Conservation (phyloP, 2,329 filamentous ascomycete genomes). For the Pyricularia grisea region DNA sequence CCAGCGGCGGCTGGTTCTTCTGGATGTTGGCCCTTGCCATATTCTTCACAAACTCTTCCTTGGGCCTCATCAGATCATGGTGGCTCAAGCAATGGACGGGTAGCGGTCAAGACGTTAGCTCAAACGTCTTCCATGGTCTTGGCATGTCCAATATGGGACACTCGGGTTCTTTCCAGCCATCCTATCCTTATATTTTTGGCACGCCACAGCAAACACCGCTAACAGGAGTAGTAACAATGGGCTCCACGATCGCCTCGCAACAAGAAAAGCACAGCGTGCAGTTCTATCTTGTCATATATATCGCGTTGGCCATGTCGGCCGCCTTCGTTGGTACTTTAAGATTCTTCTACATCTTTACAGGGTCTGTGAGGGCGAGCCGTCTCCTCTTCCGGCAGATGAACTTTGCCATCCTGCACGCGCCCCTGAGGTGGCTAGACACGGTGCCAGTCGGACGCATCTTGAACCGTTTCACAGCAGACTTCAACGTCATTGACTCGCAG, state of each 20-base stretch:
- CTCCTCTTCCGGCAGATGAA: slow-evolving; percentile 58
- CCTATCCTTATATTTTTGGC: slow-evolving; percentile 32
- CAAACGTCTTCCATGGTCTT: slow-evolving; percentile 11
- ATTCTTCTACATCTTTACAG: slow-evolving; percentile 54
- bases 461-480: slow-evolving; percentile 72
- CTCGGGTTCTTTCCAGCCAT: not conserved
- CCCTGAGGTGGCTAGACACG: slow-evolving; percentile 72
- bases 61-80: slow-evolving; percentile 49
- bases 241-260: slow-evolving; percentile 9
- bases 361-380: slow-evolving; percentile 61
- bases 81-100: slow-evolving; percentile 57
- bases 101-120: slow-evolving; percentile 21
- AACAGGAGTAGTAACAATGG: not conserved
- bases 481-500: slow-evolving; percentile 61
- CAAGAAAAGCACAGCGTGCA: slow-evolving; percentile 29
- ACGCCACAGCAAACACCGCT: slow-evolving; percentile 17
- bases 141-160: not conserved
- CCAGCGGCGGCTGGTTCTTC: slow-evolving; percentile 53
- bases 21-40: slow-evolving; percentile 46
- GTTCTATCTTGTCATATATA: slow-evolving; percentile 62
- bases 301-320: slow-evolving; percentile 46
- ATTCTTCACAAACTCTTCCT: slow-evolving; percentile 43
- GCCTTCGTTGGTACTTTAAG: slow-evolving; percentile 51
- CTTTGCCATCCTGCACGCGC: slow-evolving; percentile 58
- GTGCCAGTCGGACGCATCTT: slow-evolving; percentile 68